A percentile compares a stretch with the other conserved stretches of the same genome.
Conservation (phyloP, 164 flowering plant species). For the Vitis amurensis region DNA sequence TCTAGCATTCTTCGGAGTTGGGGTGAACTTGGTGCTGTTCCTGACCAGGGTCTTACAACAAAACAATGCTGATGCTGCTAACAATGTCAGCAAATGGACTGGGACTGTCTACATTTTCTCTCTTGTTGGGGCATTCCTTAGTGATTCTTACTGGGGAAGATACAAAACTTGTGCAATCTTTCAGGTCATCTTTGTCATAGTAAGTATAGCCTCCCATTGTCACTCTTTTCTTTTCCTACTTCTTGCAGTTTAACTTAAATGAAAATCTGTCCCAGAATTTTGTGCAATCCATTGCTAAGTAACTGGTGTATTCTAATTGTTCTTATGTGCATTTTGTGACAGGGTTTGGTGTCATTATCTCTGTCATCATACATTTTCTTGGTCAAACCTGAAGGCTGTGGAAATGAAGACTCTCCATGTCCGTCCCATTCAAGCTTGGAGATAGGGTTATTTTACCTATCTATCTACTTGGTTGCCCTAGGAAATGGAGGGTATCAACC, state of each 20-base stretch:
- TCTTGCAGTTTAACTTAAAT: too few species aligned
- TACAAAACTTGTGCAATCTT: constrained; percentile 91
- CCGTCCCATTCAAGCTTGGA: constrained; percentile 50
- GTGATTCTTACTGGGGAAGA: constrained; percentile 97
- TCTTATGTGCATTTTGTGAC: constrained; percentile 17
- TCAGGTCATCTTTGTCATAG: constrained; percentile 74
- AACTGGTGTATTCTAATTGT: background rate
- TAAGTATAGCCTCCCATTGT: constrained; percentile 29
- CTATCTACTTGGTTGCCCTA: constrained; percentile 72
- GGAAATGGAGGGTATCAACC: constrained; percentile 99
- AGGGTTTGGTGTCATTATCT: constrained; percentile 74
- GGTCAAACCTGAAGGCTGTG: constrained; percentile 77
- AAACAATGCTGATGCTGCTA: constrained; percentile 86
- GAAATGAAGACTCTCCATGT: constrained; percentile 44
- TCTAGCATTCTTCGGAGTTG: constrained; percentile 91
- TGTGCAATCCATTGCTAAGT: too few species aligned
- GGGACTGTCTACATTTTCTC: constrained; percentile 96
- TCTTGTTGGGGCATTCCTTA: constrained; percentile 73
- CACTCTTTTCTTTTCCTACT: too few species aligned
- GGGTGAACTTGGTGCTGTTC: constrained; percentile 90
- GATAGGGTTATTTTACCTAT: constrained; percentile 62
- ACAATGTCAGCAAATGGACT: constrained; percentile 95
- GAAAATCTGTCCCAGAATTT: too few species aligned
- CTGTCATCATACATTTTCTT: constrained; percentile 64
- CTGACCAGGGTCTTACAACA: constrained; percentile 80